Evolutionary conservation across 2,329 filamentous ascomycete species (phyloP).

Genomic region (Pseudocercospora cruenta): DNA sequence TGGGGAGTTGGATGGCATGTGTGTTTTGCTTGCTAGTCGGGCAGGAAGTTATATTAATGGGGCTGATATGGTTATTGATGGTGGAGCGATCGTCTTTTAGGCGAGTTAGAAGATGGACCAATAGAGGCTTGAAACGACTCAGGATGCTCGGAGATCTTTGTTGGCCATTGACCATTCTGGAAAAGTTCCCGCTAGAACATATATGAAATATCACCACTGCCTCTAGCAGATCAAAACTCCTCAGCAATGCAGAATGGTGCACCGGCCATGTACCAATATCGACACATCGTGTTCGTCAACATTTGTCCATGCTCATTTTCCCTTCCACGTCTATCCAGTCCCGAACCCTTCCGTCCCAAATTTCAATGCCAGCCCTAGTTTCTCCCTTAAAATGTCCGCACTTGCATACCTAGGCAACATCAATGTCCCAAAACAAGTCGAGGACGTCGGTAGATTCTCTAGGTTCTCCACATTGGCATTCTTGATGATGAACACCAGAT

Average conservation of each 20-base stretch:
- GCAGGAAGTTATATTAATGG: constrained; percentile 44
- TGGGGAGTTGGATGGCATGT: constrained; percentile 43
- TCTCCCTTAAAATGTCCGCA: constrained; percentile 70
- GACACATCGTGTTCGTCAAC: background rate
- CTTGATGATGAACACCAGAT: constrained; percentile 82
- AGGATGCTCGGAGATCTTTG: too few species aligned
- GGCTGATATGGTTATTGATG: constrained; percentile 44
- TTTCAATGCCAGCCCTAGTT: constrained; percentile 81
- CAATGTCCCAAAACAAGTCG: constrained; percentile 91
- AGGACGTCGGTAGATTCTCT: constrained; percentile 73
- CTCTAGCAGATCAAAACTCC: background rate
- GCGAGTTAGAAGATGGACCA: background rate
- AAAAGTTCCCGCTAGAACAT: background rate
- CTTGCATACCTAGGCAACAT: constrained; percentile 80
- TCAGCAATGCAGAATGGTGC: background rate
- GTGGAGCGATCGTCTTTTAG: constrained; percentile 38
- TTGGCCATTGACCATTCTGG: background rate
- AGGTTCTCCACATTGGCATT: constrained; percentile 69
- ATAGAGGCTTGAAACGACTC: background rate
- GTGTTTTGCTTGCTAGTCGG: constrained; percentile 41
- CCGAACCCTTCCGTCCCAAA: constrained; percentile 84
- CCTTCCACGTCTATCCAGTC: constrained; percentile 27
- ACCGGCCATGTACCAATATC: background rate
- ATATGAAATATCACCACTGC: background rate
- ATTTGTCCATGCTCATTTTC: background rate